Percentiles rank a stretch among this genome's conserved stretches.
phyloP scores from a whole-genome alignment of 768 basidiomycete genomes.

The Podaxis sp. region DNA sequence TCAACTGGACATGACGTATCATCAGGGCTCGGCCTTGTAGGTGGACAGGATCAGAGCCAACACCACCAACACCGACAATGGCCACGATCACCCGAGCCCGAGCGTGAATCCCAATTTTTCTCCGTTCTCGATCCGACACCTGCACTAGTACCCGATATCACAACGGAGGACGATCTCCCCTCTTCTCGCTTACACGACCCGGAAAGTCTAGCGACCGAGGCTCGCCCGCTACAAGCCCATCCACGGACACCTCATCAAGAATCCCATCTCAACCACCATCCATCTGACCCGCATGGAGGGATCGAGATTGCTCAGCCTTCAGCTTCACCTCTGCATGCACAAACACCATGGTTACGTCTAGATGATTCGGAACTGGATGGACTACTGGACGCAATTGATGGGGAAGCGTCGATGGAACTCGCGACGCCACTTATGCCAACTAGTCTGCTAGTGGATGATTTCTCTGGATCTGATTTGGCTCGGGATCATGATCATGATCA shows the following conservation, averaged over 20 bases:
- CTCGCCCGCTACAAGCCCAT: background rate
- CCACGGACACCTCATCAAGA: background rate
- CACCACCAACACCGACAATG: background rate
- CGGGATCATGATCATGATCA: background rate
- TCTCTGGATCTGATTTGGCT: background rate
- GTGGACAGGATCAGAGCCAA: background rate
- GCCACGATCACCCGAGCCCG: background rate
- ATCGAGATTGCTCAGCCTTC: background rate
- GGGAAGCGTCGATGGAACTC: constrained; percentile 51
- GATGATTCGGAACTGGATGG: constrained; percentile 15
- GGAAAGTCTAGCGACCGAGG: background rate
- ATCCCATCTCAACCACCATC: background rate
- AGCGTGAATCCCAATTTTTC: background rate
- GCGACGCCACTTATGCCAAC: constrained; percentile 48
- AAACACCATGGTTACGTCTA: background rate
- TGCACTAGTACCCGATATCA: background rate
- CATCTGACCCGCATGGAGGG: background rate
- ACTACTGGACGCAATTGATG: constrained; percentile 33
- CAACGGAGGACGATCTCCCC: background rate
- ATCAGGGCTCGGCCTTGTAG: background rate
- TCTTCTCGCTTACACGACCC: background rate
- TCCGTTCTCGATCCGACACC: background rate
- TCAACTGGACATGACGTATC: background rate
- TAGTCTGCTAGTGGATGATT: constrained; percentile 4
- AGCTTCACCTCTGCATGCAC: background rate